Evolutionary conservation across 192 early-diverging fungal genomes (phyloP), one percentile per base, ranked within the genome.

Genomic region (Backusella psychrophila): DNA sequence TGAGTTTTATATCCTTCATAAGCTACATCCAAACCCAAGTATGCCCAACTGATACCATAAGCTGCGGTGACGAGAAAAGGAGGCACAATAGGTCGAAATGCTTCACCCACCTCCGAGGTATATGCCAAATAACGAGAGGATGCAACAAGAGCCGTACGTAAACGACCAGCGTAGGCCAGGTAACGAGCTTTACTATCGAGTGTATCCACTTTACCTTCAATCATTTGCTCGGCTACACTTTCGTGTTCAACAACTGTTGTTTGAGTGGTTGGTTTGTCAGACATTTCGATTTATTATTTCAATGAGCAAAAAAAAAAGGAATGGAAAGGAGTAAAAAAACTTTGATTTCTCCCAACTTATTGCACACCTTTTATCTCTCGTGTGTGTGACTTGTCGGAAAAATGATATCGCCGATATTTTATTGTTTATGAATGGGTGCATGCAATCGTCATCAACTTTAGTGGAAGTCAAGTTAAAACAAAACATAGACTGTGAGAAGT

Each of bases 41-140:
- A 91, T 14, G 86, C 88, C 74, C 86, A 91, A 44, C 82, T 85
- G 68, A 91, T 80, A 35, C 84, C 90, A 74, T 91, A 91, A 35
- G 89, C 88, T 35, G 89, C 83, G 33, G 79, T 88, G 49, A 93
- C 91, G 26, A 93, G 56, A 12, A 74, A 2, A 11, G 77, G 83
- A n/a, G 75, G 44, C 9, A 89, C 89, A 35, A 93, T 81, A 59
- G 91, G 91, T 15, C 91, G 82, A 72, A 93, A 89, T 1, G 90
- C 90, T 72, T 93, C 91, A 38, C 91, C 91, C 31, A 93, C 85
- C 75, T 92, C 90, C 35, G 87, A 89, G n/a, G 89, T 90, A 79
- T 90, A 93, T 26, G 91, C 91, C 19, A 88, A 76, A 41, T 87
- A 87, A 31, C 88, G 86, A 17, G 83, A 77, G 1, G 85, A 83